phyloP scores from a whole-genome alignment of 441 rosid genomes.

The Euphorbia schlechtendalii region DNA sequence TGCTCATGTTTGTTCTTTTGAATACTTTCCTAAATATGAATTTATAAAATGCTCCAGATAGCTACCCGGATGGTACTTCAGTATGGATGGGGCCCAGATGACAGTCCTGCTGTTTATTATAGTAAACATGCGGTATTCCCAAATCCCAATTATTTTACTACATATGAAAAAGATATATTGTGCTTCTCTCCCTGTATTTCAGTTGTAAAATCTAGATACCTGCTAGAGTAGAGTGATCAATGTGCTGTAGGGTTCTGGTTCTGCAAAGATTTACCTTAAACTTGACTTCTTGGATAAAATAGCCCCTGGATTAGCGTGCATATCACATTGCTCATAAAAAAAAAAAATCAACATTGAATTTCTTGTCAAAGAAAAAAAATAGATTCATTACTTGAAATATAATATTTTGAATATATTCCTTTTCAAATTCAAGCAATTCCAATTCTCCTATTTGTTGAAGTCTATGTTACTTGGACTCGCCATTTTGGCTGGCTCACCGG shows the following conservation, averaged over 20 bases:
- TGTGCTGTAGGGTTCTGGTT: too few relatives aligned
- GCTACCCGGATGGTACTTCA: slow-evolving; percentile 97
- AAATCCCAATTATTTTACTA: slow-evolving; percentile 24
- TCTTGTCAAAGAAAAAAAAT: not conserved
- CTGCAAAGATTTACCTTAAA: not conserved
- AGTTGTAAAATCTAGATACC: not conserved
- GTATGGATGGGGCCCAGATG: slow-evolving; percentile 99
- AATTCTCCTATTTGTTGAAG: not conserved
- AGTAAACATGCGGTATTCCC: slow-evolving; percentile 78
- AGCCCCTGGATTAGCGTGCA: not conserved
- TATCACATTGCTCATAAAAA: not conserved
- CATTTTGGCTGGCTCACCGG: too few relatives aligned
- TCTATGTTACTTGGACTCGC: too few relatives aligned
- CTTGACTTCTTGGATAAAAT: not conserved
- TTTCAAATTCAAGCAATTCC: not conserved
- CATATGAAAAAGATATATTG: not conserved
- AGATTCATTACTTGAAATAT: not conserved
- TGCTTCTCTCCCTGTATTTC: not conserved
- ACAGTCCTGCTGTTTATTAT: slow-evolving; percentile 82
- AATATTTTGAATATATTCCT: not conserved
- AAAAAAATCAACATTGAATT: not conserved
- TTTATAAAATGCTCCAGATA: slow-evolving; percentile 47
- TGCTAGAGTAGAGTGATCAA: too few relatives aligned
- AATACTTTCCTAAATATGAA: slow-evolving; percentile 15
- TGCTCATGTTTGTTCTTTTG: slow-evolving; percentile 3